Evolutionary conservation across 2,329 filamentous ascomycete species (phyloP).

Genomic region (Botrytis aclada): DNA sequence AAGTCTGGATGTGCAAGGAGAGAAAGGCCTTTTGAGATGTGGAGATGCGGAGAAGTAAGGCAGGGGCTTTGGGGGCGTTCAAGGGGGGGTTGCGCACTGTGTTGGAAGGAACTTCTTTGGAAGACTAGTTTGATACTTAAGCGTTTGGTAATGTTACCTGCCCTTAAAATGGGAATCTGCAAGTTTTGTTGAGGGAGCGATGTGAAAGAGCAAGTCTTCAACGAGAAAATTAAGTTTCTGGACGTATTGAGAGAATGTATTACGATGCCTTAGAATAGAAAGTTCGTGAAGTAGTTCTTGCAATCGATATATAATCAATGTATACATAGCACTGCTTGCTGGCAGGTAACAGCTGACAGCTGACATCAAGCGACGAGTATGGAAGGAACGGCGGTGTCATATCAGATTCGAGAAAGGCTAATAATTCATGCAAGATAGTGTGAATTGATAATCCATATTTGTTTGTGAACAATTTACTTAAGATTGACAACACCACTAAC

Average conservation of each 20-base stretch:
- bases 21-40: background rate
- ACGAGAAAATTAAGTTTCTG: background rate
- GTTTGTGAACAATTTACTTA: no score
- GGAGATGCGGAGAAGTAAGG: background rate
- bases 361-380: background rate
- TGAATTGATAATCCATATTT: no score
- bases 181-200: background rate
- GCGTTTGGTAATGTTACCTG: background rate
- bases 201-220: background rate
- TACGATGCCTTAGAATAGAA: background rate
- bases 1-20: background rate
- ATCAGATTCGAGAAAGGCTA: background rate
- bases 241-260: background rate
- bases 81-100: background rate
- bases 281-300: background rate
- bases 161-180: background rate
- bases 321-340: background rate
- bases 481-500: background rate
- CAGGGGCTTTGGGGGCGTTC: background rate
- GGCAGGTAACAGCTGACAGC: background rate
- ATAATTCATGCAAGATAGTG: background rate
- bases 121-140: background rate
- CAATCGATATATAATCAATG: background rate
- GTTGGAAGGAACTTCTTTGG: no score
- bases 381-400: background rate